Evolutionary conservation across 139 green algal genomes (phyloP).

Genomic region (Astrephomene gubernaculifera): DNA sequence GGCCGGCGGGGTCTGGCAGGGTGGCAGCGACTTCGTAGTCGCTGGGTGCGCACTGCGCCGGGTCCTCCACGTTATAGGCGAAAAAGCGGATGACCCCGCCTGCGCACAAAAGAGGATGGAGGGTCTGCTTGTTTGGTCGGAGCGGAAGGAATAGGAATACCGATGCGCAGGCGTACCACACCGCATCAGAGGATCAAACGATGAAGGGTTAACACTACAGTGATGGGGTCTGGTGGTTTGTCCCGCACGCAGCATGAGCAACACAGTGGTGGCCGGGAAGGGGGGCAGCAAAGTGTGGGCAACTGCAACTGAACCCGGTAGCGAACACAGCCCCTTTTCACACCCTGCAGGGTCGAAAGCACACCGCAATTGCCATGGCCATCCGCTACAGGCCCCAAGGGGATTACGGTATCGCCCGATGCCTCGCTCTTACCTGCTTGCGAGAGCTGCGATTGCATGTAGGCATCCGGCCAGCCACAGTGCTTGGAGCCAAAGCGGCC

Average conservation of each 20-base stretch:
- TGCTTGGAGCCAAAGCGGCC: neutral
- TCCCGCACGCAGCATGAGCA: neutral
- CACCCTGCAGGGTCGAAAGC: neutral
- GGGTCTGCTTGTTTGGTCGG: no score
- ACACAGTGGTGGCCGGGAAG: neutral
- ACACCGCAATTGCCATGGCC: neutral
- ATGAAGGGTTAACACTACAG: neutral
- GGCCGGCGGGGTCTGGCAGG: neutral
- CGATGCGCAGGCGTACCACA: neutral
- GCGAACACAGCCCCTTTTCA: neutral
- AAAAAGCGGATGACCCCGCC: slow-evolving; percentile 6
- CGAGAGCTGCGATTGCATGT: neutral
- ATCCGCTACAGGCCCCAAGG: neutral
- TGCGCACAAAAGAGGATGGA: neutral
- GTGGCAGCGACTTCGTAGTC: slow-evolving; percentile 14
- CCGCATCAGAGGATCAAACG: neutral
- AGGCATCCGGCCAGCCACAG: slow-evolving; percentile 33
- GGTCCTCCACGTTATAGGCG: slow-evolving; percentile 27
- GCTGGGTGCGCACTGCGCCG: slow-evolving; percentile 5
- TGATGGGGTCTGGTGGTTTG: neutral
- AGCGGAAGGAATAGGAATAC: neutral
- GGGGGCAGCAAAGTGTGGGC: no score
- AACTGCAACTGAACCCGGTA: no score
- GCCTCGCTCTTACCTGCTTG: neutral
- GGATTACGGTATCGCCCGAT: no score